Evolutionary conservation across 2,329 filamentous ascomycete genomes (phyloP), one percentile per base, ranked within the genome.

Genomic region (Sphaerulina musiva): DNA sequence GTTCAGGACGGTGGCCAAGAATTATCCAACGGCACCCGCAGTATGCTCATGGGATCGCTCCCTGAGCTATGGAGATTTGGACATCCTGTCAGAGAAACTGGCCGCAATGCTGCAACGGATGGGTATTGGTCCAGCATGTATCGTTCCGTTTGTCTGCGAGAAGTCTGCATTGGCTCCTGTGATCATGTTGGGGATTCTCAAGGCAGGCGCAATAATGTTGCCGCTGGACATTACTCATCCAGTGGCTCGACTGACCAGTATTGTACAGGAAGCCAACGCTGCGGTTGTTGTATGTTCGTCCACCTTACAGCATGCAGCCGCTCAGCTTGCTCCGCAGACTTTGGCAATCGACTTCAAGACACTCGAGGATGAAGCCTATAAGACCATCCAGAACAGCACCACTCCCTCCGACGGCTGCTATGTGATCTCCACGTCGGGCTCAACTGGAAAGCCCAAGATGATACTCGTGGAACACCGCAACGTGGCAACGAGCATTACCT

Each of bases 381-480:
- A 4, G 4, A 2, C 2, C 7, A 8, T 8, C 8, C 32, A 36
- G 8, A 36, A 36, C 8, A 36, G 11, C 32, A 36, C 32, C 8
- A 36, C 32, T 12, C 32, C 32, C 8, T 9, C 32, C 8, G 32
- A 36, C 32, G 11, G 8, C 8, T 49, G 49, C 12, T 56, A 48
- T 14, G 23, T 53, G 3, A 41, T 51, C 20, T 56, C 41, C 46
- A 56, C 54, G 8, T 53, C 50, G 9, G 54, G 54, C 4, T 49
- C 45, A 9, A 56, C 54, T 29, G 54, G 54, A 6, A 53, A 45
- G 26, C 54, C 54, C 12, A 56, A 56, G 31, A 50, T 50, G 29
- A 46, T 56, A 29, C 26, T 48, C 4, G 31, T 54, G 20, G 32
- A 34, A 36, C 55, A 52, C 26, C 23, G 20, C 23, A 31, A 29